phyloP scores from a whole-genome alignment of 768 basidiomycete species.

The Tricholoma sp. region DNA sequence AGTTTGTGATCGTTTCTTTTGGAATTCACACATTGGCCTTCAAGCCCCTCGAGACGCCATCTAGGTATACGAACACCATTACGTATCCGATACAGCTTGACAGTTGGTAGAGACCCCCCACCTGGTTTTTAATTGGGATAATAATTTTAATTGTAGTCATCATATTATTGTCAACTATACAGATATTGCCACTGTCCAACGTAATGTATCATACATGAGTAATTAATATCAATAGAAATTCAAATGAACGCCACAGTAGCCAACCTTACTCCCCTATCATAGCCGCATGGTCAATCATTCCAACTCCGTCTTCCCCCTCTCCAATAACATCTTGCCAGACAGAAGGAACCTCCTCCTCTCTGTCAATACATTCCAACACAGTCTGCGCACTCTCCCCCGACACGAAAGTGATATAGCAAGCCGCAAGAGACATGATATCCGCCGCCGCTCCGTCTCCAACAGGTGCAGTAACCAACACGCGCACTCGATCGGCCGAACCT shows the following conservation, averaged over 20 bases:
- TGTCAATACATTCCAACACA: conserved; percentile 16
- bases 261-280: conserved; percentile 2
- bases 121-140: too few species aligned
- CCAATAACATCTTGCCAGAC: conserved; percentile 18
- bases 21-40: too few species aligned
- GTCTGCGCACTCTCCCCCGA: conserved; percentile 14
- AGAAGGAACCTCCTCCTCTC: conserved; percentile 14
- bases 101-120: too few species aligned
- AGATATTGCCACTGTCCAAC: too few species aligned
- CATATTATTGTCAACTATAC: too few species aligned
- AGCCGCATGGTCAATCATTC: conserved; percentile 13
- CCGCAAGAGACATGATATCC: conserved; percentile 20
- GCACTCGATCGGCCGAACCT: conserved; percentile 8
- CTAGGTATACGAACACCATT: too few species aligned
- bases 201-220: too few species aligned
- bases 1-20: too few species aligned
- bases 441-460: conserved; percentile 9
- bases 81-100: too few species aligned
- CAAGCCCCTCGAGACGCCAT: too few species aligned
- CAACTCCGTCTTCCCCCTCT: conserved; percentile 11
- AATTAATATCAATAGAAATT: background rate
- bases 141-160: too few species aligned
- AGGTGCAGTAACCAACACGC: conserved; percentile 19
- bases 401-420: conserved; percentile 21
- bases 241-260: background rate